Percentiles rank a stretch among this genome's conserved stretches.
Evolutionary conservation across 208 protist genomes (phyloP).

Genomic region (Tetramitus jugosus): DNA sequence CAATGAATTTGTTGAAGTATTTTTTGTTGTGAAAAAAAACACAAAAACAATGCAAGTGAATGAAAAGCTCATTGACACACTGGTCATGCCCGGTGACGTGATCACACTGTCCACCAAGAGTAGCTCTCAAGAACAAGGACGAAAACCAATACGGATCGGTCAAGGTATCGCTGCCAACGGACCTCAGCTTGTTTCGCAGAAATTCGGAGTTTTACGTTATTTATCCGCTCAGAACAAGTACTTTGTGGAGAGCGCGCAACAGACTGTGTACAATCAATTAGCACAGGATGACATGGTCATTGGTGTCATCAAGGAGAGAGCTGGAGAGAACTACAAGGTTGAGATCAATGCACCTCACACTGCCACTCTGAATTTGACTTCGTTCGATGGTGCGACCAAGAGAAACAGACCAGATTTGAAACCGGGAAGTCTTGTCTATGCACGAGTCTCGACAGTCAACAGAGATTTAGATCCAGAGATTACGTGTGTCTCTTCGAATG

Average conservation of each 20-base stretch:
- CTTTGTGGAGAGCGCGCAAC: conserved; percentile 3
- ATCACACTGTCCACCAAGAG: too few relatives aligned
- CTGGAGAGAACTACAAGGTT: conserved; percentile 3
- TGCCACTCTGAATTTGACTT: not conserved
- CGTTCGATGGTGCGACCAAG: conserved; percentile 19
- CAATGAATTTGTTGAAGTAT: too few relatives aligned
- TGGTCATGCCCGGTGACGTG: too few relatives aligned
- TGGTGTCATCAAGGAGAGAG: conserved; percentile 4
- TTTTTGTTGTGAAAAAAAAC: too few relatives aligned
- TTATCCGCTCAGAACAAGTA: conserved; percentile 10
- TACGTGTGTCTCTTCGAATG: not conserved
- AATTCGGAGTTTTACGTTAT: not conserved
- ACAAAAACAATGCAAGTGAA: too few relatives aligned
- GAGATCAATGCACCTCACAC: not conserved
- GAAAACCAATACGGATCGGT: not conserved
- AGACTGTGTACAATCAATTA: not conserved
- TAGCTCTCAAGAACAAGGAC: too few relatives aligned
- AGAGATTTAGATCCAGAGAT: conserved; percentile 25
- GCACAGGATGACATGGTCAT: conserved; percentile 16
- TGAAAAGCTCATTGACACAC: too few relatives aligned
- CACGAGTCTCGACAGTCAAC: not conserved
- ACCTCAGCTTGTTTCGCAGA: not conserved
- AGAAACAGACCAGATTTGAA: conserved; percentile 22
- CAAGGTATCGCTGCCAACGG: too few relatives aligned
- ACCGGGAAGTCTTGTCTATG: conserved; percentile 3